Conservation (phyloP, 2,329 filamentous ascomycete species). For the Camillea tinctor region DNA sequence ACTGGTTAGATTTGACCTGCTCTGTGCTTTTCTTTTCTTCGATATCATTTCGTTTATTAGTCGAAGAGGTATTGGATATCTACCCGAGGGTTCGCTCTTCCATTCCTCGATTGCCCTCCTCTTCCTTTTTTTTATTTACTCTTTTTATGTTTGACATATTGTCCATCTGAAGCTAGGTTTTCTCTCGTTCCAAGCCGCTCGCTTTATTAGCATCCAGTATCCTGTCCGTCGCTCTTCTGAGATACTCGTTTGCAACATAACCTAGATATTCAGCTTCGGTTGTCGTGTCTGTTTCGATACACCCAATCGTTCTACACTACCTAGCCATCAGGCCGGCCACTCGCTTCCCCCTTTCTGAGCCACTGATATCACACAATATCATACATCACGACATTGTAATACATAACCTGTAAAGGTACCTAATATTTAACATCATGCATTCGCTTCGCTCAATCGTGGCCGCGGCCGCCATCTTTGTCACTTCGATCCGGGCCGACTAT, state of each 20-base stretch:
- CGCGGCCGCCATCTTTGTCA: constrained; percentile 51
- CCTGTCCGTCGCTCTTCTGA: not conserved
- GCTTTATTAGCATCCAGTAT: not conserved
- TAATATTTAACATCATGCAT: constrained; percentile 44
- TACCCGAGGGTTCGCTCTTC: not conserved
- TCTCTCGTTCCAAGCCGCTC: not conserved
- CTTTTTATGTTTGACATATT: not conserved
- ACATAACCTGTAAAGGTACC: not conserved
- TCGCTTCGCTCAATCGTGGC: constrained; percentile 55
- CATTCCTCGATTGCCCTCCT: not conserved
- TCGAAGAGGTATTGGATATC: not conserved
- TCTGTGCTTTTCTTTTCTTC: not conserved
- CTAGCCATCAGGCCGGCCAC: not conserved
- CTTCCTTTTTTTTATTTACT: not conserved
- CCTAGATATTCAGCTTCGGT: not conserved
- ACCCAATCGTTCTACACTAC: not conserved
- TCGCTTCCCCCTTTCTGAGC: not conserved
- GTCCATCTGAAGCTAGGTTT: not conserved
- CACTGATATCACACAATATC: not conserved
- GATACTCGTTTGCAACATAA: not conserved
- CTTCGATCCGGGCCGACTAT: constrained; percentile 56
- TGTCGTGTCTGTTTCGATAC: not conserved
- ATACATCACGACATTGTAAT: not conserved
- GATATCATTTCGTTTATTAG: not conserved
- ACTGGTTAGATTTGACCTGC: not conserved